Evolutionary conservation across 2,329 filamentous ascomycete species (phyloP).

Genomic region (Penicillium nordicum): DNA sequence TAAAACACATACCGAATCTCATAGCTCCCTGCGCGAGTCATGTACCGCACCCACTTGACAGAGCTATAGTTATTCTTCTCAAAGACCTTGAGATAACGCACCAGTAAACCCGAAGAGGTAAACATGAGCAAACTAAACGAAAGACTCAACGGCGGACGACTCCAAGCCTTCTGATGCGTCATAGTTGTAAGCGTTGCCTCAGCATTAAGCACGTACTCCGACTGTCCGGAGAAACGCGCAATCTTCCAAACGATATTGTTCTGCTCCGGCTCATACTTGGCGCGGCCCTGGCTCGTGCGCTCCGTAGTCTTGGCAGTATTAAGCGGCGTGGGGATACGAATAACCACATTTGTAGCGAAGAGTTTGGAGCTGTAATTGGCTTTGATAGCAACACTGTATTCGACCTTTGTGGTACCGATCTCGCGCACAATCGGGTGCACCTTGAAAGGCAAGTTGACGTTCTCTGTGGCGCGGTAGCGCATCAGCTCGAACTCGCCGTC

Average conservation of each 20-base stretch:
- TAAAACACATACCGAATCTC: conserved; percentile 70
- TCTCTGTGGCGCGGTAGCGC: conserved; percentile 96
- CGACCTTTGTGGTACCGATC: conserved; percentile 92
- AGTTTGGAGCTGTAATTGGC: conserved; percentile 96
- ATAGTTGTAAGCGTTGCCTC: conserved; percentile 92
- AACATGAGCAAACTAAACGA: conserved; percentile 97
- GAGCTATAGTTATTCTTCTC: conserved; percentile 99
- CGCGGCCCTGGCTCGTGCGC: conserved; percentile 90
- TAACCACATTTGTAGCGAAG: conserved; percentile 92
- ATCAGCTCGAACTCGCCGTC: conserved; percentile 98
- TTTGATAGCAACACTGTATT: conserved; percentile 96
- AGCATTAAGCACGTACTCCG: conserved; percentile 89
- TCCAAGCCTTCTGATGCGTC: conserved; percentile 98
- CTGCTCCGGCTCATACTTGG: conserved; percentile 96
- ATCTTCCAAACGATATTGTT: conserved; percentile 99
- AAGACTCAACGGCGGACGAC: conserved; percentile 82
- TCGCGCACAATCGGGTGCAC: conserved; percentile 98
- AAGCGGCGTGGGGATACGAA: conserved; percentile 90
- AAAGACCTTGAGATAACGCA: conserved; percentile 96
- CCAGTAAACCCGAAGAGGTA: conserved; percentile 86
- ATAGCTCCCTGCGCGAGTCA: conserved; percentile 96
- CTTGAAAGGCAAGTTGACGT: conserved; percentile 98
- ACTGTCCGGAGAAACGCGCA: conserved; percentile 95
- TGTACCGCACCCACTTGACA: conserved; percentile 98
- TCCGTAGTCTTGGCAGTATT: conserved; percentile 95